These are phyloP conservation scores for Aspergillus haitiensis DNA, from an alignment of 495 filamentous ascomycete species.

Conservation along the genomic window DNA sequence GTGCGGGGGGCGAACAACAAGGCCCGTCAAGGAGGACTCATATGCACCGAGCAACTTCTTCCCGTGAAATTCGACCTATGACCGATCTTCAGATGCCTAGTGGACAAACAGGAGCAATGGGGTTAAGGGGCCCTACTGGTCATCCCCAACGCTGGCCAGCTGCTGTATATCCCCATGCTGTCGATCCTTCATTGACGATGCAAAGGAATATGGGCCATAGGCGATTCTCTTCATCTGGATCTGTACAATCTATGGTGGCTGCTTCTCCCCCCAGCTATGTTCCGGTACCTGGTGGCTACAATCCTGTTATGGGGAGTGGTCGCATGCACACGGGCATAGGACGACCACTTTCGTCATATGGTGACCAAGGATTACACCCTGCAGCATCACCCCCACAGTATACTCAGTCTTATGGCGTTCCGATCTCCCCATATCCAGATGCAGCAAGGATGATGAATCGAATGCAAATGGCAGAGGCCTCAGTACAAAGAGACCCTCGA, in stretches of 20 bases:
- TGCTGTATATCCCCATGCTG: slow-evolving; percentile 37
- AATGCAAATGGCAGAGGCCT: slow-evolving; percentile 30
- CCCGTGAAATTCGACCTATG: slow-evolving; percentile 47
- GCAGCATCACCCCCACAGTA: slow-evolving; percentile 43
- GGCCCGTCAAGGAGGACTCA: slow-evolving; percentile 28
- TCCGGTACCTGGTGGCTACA: slow-evolving; percentile 32
- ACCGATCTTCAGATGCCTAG: slow-evolving; percentile 42
- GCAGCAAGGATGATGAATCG: slow-evolving; percentile 28
- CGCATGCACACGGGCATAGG: slow-evolving; percentile 33
- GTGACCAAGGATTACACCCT: slow-evolving; percentile 31
- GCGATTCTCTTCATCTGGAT: slow-evolving; percentile 44
- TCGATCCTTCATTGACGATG: slow-evolving; percentile 34
- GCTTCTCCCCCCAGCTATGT: slow-evolving; percentile 35
- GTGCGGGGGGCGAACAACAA: slow-evolving; percentile 30
- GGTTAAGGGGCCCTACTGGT: slow-evolving; percentile 26
- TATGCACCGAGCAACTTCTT: slow-evolving; percentile 45
- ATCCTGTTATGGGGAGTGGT: slow-evolving; percentile 31
- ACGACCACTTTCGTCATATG: slow-evolving; percentile 33
- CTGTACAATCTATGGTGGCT: slow-evolving; percentile 30
- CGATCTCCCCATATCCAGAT: slow-evolving; percentile 35
- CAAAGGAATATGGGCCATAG: slow-evolving; percentile 31
- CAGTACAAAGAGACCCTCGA: slow-evolving; percentile 31
- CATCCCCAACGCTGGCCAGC: slow-evolving; percentile 42
- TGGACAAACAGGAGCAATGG: slow-evolving; percentile 26
- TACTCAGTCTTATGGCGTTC: slow-evolving; percentile 28